These are phyloP conservation scores for Chrysoporthe austroafricana DNA, from an alignment of 2,329 filamentous ascomycete genomes.

Conservation along the genomic window DNA sequence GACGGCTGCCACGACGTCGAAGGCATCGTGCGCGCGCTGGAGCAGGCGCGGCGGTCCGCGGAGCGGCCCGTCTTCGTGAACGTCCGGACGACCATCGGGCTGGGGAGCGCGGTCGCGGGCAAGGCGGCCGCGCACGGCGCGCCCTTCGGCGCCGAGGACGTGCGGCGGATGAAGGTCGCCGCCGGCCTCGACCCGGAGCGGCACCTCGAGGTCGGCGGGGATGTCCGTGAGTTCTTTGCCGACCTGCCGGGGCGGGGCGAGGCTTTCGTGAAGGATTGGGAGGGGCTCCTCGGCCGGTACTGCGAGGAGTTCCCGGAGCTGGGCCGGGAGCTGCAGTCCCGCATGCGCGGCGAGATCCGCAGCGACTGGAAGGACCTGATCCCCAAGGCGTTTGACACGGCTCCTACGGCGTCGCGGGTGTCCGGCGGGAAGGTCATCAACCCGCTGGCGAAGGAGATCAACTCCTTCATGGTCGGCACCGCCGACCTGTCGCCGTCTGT, in stretches of 20 bases:
- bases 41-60: constrained; percentile 42
- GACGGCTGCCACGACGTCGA: constrained; percentile 54
- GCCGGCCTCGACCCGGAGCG: constrained; percentile 54
- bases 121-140: constrained; percentile 61
- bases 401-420: constrained; percentile 53
- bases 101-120: constrained; percentile 51
- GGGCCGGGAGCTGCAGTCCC: constrained; percentile 47
- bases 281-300: constrained; percentile 38
- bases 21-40: constrained; percentile 49
- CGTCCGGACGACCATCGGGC: constrained; percentile 58
- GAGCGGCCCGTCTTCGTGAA: constrained; percentile 62
- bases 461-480: constrained; percentile 51
- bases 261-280: constrained; percentile 52
- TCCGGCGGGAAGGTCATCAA: constrained; percentile 54
- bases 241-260: constrained; percentile 52
- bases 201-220: constrained; percentile 49
- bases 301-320: constrained; percentile 33
- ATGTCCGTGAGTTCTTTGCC: constrained; percentile 56
- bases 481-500: constrained; percentile 52
- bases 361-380: constrained; percentile 55
- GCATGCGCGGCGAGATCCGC: constrained; percentile 52
- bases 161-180: constrained; percentile 56
- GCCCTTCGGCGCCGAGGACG: constrained; percentile 56
- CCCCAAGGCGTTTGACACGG: constrained; percentile 52
- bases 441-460: constrained; percentile 46